Conservation (phyloP, 805 yeast genomes). For the Lachancea dasiensis region DNA sequence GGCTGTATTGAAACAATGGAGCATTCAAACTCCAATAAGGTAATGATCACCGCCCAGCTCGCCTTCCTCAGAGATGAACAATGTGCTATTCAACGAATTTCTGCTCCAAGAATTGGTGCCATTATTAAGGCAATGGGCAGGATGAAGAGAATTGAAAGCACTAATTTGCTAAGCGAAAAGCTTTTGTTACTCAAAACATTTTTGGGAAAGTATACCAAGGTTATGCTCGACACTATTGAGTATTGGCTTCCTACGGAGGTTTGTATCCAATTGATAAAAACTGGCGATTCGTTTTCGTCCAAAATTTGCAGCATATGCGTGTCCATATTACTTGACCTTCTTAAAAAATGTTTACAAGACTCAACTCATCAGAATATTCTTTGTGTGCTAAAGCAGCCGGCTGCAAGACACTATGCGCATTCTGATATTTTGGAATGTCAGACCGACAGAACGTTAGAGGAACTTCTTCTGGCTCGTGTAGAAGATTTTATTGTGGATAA, state of each 20-base stretch:
- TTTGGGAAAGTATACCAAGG: constrained; percentile 18
- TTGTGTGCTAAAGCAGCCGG: neutral
- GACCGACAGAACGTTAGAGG: neutral
- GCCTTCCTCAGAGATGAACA: constrained; percentile 26
- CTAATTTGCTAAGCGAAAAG: constrained; percentile 24
- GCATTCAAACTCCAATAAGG: constrained; percentile 23
- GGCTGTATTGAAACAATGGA: constrained; percentile 17
- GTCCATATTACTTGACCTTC: constrained; percentile 20
- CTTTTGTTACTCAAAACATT: constrained; percentile 21
- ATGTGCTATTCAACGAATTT: constrained; percentile 17
- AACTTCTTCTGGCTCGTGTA: constrained; percentile 16
- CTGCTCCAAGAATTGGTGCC: constrained; percentile 11
- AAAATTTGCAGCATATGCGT: constrained; percentile 18
- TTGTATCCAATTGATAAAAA: constrained; percentile 18
- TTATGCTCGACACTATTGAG: constrained; percentile 18
- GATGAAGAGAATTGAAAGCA: constrained; percentile 24
- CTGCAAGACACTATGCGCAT: neutral
- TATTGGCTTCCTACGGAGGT: constrained; percentile 29
- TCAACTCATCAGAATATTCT: constrained; percentile 1
- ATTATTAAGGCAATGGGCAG: constrained; percentile 14
- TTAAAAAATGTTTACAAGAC: constrained; percentile 20
- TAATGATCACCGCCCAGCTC: constrained; percentile 23
- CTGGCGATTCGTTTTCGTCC: constrained; percentile 17
- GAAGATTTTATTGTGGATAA: constrained; percentile 13
- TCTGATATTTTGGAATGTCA: neutral